These are phyloP conservation scores for Macrotyloma uniflorum DNA, from an alignment of 306 rosid species.

Conservation along the genomic window DNA sequence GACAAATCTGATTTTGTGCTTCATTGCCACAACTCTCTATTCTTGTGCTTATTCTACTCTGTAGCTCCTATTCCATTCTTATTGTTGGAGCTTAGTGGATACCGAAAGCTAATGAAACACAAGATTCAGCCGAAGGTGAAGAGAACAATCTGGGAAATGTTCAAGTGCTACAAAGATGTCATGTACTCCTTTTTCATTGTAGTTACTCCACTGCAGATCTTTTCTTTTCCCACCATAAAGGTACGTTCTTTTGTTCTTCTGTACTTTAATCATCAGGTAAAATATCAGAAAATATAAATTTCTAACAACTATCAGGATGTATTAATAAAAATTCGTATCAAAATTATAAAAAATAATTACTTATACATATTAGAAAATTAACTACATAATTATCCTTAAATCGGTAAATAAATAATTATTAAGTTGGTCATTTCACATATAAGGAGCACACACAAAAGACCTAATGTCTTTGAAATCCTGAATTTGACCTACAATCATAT, in stretches of 20 bases:
- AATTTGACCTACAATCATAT: too few relatives aligned
- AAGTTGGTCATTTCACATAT: too few relatives aligned
- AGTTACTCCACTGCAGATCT: slow-evolving; percentile 70
- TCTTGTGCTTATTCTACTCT: slow-evolving; percentile 72
- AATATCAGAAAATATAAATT: too few relatives aligned
- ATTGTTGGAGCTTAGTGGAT: slow-evolving; percentile 48
- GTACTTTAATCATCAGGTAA: too few relatives aligned
- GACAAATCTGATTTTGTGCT: slow-evolving; percentile 72
- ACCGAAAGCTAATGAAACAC: slow-evolving; percentile 23
- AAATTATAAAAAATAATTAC: too few relatives aligned
- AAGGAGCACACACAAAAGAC: too few relatives aligned
- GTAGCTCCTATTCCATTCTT: slow-evolving; percentile 64
- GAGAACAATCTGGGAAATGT: slow-evolving; percentile 54
- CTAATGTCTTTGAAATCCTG: too few relatives aligned
- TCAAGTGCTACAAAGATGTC: slow-evolving; percentile 65
- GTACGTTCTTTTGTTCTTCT: slow-evolving; percentile 27
- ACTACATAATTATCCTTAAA: too few relatives aligned
- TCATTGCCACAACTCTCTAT: slow-evolving; percentile 71
- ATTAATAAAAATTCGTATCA: too few relatives aligned
- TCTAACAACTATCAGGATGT: too few relatives aligned
- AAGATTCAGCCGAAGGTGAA: slow-evolving; percentile 79
- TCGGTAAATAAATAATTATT: too few relatives aligned
- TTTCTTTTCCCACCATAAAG: slow-evolving; percentile 76
- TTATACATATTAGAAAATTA: too few relatives aligned
- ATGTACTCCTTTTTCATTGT: slow-evolving; percentile 55